Percentiles rank a stretch among this genome's conserved stretches.
Evolutionary conservation across 2,329 filamentous ascomycete genomes (phyloP).

Genomic region (Sporothrix mexicana): DNA sequence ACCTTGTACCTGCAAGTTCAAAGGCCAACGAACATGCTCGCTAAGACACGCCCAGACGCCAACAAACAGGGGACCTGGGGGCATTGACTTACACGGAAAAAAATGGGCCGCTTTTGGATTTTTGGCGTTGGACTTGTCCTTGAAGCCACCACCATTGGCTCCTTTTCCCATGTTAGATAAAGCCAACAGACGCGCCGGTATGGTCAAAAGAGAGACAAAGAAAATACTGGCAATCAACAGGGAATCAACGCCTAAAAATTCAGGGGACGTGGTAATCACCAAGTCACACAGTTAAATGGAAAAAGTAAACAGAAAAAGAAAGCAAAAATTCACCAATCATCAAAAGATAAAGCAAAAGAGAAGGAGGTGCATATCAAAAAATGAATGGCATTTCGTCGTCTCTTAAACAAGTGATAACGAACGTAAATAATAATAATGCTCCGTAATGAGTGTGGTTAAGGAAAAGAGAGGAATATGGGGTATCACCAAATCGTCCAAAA

Average conservation of each 20-base stretch:
- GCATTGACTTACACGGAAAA: constrained; percentile 4
- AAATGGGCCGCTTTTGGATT: constrained; percentile 17
- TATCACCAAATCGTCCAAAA: constrained; percentile 33
- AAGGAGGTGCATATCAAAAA: neutral
- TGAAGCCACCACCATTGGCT: neutral
- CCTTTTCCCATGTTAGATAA: neutral
- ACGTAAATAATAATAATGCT: constrained; percentile 6
- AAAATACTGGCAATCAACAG: neutral
- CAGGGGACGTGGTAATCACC: constrained; percentile 2
- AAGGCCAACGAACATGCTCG: neutral
- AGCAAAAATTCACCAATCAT: neutral
- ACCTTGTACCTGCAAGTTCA: neutral
- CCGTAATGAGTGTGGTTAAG: neutral
- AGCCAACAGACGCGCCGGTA: constrained; percentile 4
- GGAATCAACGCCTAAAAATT: neutral
- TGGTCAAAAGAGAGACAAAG: neutral
- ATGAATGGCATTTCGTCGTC: constrained; percentile 1
- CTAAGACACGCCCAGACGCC: neutral
- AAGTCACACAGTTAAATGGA: neutral
- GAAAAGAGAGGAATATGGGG: constrained; percentile 26
- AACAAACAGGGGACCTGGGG: neutral
- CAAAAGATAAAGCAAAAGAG: neutral
- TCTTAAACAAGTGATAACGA: neutral
- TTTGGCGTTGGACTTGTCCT: neutral
- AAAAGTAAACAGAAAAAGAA: neutral